These are phyloP conservation scores for Tricholoma flavovirens DNA, from an alignment of 768 basidiomycete genomes.

Conservation along the genomic window DNA sequence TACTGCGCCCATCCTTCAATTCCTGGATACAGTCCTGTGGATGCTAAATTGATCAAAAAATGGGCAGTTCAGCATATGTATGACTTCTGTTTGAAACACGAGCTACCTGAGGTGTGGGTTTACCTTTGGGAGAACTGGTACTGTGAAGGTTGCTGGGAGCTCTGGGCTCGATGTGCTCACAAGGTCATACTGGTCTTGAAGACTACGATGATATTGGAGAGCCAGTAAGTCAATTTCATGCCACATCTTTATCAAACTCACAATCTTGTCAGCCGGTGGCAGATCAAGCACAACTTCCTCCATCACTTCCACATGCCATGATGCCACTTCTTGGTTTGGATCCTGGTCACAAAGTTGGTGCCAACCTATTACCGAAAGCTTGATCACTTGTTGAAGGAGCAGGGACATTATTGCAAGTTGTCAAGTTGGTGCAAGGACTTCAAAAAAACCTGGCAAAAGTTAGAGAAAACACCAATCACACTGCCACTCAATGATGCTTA, in stretches of 20 bases:
- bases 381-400: not conserved
- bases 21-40: not conserved
- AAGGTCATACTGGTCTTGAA: slow-evolving; percentile 19
- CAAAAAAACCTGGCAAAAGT: slow-evolving; percentile 13
- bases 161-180: slow-evolving; percentile 1
- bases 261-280: slow-evolving; percentile 23
- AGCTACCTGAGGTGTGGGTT: not conserved
- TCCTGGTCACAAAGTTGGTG: slow-evolving; percentile 24
- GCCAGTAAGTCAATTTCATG: slow-evolving; percentile 17
- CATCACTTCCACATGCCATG: slow-evolving; percentile 27
- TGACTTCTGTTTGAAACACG: not conserved
- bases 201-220: slow-evolving; percentile 26
- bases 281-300: slow-evolving; percentile 29
- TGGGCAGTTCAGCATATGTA: not conserved
- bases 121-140: not conserved
- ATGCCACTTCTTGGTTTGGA: slow-evolving; percentile 27
- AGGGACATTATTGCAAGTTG: slow-evolving; percentile 3
- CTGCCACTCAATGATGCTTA: slow-evolving; percentile 15
- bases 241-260: not conserved
- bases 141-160: not conserved
- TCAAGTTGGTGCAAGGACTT: slow-evolving; percentile 14
- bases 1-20: not conserved
- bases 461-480: slow-evolving; percentile 12
- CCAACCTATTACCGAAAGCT: not conserved
- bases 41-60: not conserved